These are phyloP conservation scores for Daldinia loculata DNA, from an alignment of 495 filamentous ascomycete genomes.

Conservation along the genomic window DNA sequence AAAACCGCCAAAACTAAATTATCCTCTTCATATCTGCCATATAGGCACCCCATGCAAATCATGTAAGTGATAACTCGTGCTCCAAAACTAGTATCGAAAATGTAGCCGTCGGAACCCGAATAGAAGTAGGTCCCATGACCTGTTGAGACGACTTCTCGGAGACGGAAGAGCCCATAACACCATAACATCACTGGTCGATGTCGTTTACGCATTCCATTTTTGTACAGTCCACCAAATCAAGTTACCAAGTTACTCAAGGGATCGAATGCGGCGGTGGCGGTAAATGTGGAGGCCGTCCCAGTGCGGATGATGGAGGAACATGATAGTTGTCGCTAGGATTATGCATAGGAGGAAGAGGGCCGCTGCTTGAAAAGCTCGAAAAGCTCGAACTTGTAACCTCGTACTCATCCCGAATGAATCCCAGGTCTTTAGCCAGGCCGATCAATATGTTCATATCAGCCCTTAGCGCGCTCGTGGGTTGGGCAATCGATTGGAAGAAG, in stretches of 20 bases:
- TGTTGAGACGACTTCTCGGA: not conserved
- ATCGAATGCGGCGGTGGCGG: conserved; percentile 28
- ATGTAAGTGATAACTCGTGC: conserved; percentile 8
- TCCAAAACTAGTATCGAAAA: conserved; percentile 24
- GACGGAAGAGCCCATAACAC: not conserved
- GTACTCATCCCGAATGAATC: conserved; percentile 43
- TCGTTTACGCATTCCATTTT: conserved; percentile 6
- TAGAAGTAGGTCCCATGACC: not conserved
- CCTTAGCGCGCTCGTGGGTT: conserved; percentile 71
- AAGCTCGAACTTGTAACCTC: conserved; percentile 52
- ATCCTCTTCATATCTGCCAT: conserved; percentile 27
- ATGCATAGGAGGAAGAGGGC: conserved; percentile 35
- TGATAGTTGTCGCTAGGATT: conserved; percentile 35
- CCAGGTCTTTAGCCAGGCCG: conserved; percentile 64
- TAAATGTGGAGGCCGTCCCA: conserved; percentile 26
- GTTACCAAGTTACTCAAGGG: conserved; percentile 4
- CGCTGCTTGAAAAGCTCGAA: conserved; percentile 53
- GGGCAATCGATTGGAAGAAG: conserved; percentile 68
- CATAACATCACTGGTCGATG: conserved; percentile 18
- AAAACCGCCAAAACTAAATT: conserved; percentile 30
- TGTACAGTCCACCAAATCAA: conserved; percentile 11
- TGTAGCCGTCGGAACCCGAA: conserved; percentile 20
- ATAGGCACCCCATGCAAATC: conserved; percentile 21
- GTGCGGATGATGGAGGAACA: conserved; percentile 23
- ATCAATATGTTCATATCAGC: conserved; percentile 74